Percentiles rank a stretch among this genome's conserved stretches.
phyloP scores from a whole-genome alignment of 2,329 filamentous ascomycete species.

The Plenodomus tracheiphilus region DNA sequence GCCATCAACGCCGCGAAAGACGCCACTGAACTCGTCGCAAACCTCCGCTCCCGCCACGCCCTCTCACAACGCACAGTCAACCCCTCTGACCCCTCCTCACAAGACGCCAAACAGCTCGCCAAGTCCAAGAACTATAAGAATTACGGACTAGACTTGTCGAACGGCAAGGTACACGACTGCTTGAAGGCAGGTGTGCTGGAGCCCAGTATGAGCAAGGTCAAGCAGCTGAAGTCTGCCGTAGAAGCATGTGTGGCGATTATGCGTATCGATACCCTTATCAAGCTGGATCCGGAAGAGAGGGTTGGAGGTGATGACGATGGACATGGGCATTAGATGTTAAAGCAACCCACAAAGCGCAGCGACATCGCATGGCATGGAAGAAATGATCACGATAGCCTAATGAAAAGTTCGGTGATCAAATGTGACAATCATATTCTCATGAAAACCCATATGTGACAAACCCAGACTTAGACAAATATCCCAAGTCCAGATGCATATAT shows the following conservation, averaged over 20 bases:
- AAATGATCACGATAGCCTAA: background rate
- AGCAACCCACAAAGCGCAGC: background rate
- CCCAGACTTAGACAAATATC: background rate
- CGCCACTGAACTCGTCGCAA: slow-evolving; percentile 89
- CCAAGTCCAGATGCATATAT: too few species aligned
- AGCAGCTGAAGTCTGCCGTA: slow-evolving; percentile 96
- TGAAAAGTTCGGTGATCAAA: background rate
- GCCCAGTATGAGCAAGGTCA: slow-evolving; percentile 96
- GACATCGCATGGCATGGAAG: background rate
- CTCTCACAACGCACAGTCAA: slow-evolving; percentile 78
- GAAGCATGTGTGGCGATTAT: slow-evolving; percentile 99
- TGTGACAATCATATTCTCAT: background rate
- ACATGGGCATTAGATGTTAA: slow-evolving; percentile 69
- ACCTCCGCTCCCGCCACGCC: slow-evolving; percentile 91
- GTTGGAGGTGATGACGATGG: slow-evolving; percentile 75
- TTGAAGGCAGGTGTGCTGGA: slow-evolving; percentile 94
- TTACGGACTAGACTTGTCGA: slow-evolving; percentile 89
- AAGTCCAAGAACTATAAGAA: slow-evolving; percentile 98
- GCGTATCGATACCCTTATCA: slow-evolving; percentile 98
- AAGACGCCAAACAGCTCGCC: slow-evolving; percentile 86
- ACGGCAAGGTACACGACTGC: slow-evolving; percentile 89
- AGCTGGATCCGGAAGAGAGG: slow-evolving; percentile 87
- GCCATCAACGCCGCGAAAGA: slow-evolving; percentile 98
- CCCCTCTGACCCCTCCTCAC: slow-evolving; percentile 66
- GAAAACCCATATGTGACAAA: too few species aligned